Conservation (phyloP, 345 rosid genomes). For the Mercurialis annua region DNA sequence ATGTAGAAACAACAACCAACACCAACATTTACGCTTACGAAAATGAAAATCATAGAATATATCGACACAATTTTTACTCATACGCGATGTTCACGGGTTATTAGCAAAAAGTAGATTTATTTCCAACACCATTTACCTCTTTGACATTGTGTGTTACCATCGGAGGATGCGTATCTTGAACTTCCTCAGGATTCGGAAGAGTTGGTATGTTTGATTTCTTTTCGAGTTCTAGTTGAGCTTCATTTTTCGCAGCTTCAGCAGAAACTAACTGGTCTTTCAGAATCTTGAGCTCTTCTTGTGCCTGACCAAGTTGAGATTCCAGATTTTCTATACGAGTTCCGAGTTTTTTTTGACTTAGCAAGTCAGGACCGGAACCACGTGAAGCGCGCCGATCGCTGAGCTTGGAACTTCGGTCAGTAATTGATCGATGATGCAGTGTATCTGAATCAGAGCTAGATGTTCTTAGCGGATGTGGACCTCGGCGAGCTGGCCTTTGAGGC, state of each 20-base stretch:
- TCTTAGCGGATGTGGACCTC: conserved; percentile 52
- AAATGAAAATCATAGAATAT: no score
- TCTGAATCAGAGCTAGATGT: conserved; percentile 56
- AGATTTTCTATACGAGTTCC: conserved; percentile 78
- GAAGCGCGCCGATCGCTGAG: conserved; percentile 78
- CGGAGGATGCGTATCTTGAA: conserved; percentile 22
- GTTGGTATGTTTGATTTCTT: conserved; percentile 49
- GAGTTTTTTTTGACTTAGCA: conserved; percentile 67
- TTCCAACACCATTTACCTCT: no score
- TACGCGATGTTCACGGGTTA: no score
- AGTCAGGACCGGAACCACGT: conserved; percentile 58
- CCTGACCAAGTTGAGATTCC: conserved; percentile 91
- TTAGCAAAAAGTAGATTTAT: no score
- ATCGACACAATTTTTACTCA: no score
- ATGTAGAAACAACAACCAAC: no score
- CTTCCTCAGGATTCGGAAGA: conserved; percentile 9
- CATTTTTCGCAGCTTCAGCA: conserved; percentile 85
- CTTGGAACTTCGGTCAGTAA: conserved; percentile 66
- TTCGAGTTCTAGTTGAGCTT: conserved; percentile 58
- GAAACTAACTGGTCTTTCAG: conserved; percentile 68
- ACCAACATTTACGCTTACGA: no score
- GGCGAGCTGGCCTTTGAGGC: conserved; percentile 73
- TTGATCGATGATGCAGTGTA: conserved; percentile 43
- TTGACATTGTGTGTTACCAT: conserved; percentile 28
- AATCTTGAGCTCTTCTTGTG: conserved; percentile 77